phyloP scores from a whole-genome alignment of 352 stramenopile species.

The Phytophthora cryptogea region DNA sequence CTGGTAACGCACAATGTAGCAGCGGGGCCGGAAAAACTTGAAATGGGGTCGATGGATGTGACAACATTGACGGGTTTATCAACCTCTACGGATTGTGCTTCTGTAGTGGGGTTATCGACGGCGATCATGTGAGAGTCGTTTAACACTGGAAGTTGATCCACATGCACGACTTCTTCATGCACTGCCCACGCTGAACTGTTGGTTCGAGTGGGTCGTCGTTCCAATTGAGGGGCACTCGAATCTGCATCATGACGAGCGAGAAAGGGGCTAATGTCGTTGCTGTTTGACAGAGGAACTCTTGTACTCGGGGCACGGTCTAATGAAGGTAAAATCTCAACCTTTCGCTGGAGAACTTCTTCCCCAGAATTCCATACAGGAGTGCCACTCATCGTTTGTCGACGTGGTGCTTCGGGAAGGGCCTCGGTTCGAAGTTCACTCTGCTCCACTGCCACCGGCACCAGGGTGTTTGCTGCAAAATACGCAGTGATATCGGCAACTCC shows the following conservation, averaged over 20 bases:
- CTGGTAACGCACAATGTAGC: slow-evolving; percentile 8
- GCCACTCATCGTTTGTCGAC: slow-evolving; percentile 12
- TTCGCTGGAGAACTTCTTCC: slow-evolving; percentile 32
- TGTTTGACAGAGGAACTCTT: not conserved
- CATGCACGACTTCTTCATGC: slow-evolving; percentile 8
- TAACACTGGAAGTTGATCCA: slow-evolving; percentile 3
- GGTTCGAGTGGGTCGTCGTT: slow-evolving; percentile 6
- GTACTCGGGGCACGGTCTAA: slow-evolving; percentile 13
- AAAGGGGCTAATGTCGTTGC: slow-evolving; percentile 25
- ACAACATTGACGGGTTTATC: not conserved
- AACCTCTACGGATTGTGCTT: not conserved
- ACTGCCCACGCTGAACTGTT: slow-evolving; percentile 19
- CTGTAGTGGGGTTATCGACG: not conserved
- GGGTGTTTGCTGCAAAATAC: slow-evolving; percentile 25
- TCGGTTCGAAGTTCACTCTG: slow-evolving; percentile 16
- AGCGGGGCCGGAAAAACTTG: not conserved
- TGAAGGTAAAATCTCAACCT: slow-evolving; percentile 31
- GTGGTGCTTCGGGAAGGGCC: slow-evolving; percentile 5
- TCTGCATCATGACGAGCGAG: slow-evolving; percentile 16
- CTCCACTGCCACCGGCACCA: slow-evolving; percentile 13
- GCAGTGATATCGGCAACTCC: slow-evolving; percentile 16
- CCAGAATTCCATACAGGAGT: slow-evolving; percentile 14
- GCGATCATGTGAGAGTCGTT: not conserved
- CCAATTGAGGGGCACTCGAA: slow-evolving; percentile 1
- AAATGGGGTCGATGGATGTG: slow-evolving; percentile 1